Base-by-base conservation (phyloP, 768 basidiomycete genomes). In the Boletus reticuloceps region DNA sequence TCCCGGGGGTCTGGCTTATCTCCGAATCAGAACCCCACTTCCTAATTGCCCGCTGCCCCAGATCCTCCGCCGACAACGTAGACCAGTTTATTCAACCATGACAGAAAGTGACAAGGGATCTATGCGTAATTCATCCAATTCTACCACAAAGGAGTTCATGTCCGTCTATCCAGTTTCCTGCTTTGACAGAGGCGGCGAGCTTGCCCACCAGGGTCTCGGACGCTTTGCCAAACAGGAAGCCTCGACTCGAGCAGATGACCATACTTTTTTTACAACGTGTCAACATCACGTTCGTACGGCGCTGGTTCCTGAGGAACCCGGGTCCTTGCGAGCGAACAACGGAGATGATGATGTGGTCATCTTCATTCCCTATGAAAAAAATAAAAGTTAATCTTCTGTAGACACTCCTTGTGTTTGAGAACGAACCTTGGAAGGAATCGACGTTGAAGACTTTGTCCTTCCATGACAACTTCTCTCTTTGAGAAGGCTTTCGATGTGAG, bases 211-310 rank as follows among this genome's bases (percentile, higher is more conserved):
- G 55, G 12, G 69, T 71, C 32, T 13, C 0, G 16, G 60, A 59
- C 2, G 59, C 69, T 13, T 22, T 11, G 2, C 53, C 60, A 16
- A 22, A 54, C 14, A 72, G 60, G 41, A 66, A 72, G 10, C 50
- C 22, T 6, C 74, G 73, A 56, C 71, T 86, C 9, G 85, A 77
- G 49, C 86, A 74, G 64, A 94, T 83, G 60, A 84, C 82, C 88
- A 93, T 92, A 36, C 82, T 83, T 46, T 69, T 67, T 66, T 85
- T 86, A 74, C 85, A 91, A 20, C 89, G 80, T 32, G 86, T 88
- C 32, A 92, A 77, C 89, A 93, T 90, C 42, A 93, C 91, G 80
- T 93, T 93, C 45, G 85, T 88, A 6, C 91, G 79, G 11, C 85
- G 77, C 7, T 77, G 52, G 60, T 82, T 84, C 14, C 65, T 71